phyloP scores from a whole-genome alignment of 2,329 filamentous ascomycete genomes.

The Fusarium sterilihyphosum region DNA sequence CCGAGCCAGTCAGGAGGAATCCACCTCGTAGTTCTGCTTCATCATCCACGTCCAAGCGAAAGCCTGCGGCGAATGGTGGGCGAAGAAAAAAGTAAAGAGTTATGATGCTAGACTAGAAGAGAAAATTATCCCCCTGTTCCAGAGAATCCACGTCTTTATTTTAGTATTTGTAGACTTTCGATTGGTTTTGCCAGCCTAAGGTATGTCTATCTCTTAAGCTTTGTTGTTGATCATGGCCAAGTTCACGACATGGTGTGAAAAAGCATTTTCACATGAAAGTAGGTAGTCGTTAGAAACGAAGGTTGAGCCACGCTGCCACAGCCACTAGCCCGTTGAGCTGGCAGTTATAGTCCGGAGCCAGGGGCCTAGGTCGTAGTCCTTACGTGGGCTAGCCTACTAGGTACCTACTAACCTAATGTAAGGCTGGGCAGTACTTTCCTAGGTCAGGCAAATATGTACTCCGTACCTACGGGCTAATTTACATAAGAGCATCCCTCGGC shows the following conservation, averaged over 20 bases:
- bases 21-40: constrained; percentile 40
- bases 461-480: background rate
- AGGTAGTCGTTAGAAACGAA: background rate
- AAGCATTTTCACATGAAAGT: constrained; percentile 28
- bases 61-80: constrained; percentile 44
- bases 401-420: background rate
- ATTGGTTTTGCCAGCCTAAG: constrained; percentile 13
- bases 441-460: background rate
- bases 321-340: constrained; percentile 17
- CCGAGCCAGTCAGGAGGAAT: constrained; percentile 51
- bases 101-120: constrained; percentile 12
- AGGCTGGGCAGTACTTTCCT: background rate
- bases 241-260: background rate
- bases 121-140: constrained; percentile 12
- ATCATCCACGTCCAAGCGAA: constrained; percentile 54
- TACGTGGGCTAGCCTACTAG: too few relatives aligned
- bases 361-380: background rate
- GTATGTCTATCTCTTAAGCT: constrained; percentile 1
- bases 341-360: background rate
- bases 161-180: constrained; percentile 25
- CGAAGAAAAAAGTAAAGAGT: constrained; percentile 49
- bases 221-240: background rate
- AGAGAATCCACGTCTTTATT: constrained; percentile 10
- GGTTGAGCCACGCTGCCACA: constrained; percentile 23
- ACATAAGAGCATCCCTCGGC: constrained; percentile 34